Evolutionary conservation across 179 eudicot genomes (phyloP), one percentile per base, ranked within the genome.

Genomic region (Spergularia azorica): DNA sequence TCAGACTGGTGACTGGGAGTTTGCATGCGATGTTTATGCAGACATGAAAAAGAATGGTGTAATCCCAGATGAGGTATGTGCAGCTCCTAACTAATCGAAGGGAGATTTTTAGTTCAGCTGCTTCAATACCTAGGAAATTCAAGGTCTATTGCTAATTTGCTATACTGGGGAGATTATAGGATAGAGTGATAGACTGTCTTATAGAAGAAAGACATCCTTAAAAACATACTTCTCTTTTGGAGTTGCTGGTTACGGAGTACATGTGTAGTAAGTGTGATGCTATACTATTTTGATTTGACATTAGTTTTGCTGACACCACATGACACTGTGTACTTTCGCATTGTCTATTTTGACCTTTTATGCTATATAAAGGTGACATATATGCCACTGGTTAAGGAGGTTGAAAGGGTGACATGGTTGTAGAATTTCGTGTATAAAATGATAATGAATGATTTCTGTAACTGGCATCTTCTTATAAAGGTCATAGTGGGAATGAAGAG

Each of bases 31-130:
- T 9, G 87, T 96, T 55, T 94, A 88, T 71, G 81, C 82, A 80
- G 97, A 94, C 83, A 96, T 96, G 97, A 94, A 76, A 74, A 88
- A 69, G 81, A 90, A 90, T 61, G 98, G 94, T 67, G 87, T 96
- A 20, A 75, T 83, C 76, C 98, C 98, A 59, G 98, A 94, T 83
- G 99, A 94, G 96, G 99, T 96, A 87, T 57, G 39, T 39, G 17
- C 72, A 67, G 60, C 73, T 20, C 43, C 61, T 36, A 52, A 57
- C 63, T 64, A 41, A 65, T 66, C 17, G 15, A 16, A 4, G 70
- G 54, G 21, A 66, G 55, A 66, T 66, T 65, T 66, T 66, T 2
- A n/a, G 70, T 17, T 66, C 11, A 48, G 12, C 17, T n/a, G 54
- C 32, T 66, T 43, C 68, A 39, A 43, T 43, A 43, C 48, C 48